Evolutionary conservation across 1,284 basidiomycete species (phyloP).

Genomic region (Marasmius tenuissimus): DNA sequence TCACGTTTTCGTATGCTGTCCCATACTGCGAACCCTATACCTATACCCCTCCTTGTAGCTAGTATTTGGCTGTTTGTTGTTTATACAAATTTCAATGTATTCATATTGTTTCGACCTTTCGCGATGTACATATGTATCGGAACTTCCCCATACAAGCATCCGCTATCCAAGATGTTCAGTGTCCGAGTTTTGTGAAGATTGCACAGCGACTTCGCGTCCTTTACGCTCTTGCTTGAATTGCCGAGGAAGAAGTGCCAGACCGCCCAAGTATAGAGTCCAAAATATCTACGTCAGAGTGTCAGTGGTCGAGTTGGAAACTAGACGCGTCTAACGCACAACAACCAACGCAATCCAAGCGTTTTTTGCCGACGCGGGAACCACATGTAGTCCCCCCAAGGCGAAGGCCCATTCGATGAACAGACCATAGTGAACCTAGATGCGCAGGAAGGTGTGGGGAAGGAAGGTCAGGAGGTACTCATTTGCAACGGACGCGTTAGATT

Average conservation of each 20-base stretch:
- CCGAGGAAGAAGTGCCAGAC: slow-evolving; percentile 41
- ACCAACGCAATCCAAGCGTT: slow-evolving; percentile 49
- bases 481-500: neutral
- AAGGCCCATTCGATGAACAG: slow-evolving; percentile 44
- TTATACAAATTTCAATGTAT: too few relatives aligned
- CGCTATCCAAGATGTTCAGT: neutral
- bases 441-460: neutral
- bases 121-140: too few relatives aligned
- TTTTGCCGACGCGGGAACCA: slow-evolving; percentile 41
- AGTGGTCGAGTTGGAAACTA: slow-evolving; percentile 1
- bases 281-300: slow-evolving; percentile 37
- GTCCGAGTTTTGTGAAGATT: neutral
- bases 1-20: too few relatives aligned
- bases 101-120: too few relatives aligned
- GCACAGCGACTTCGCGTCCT: neutral
- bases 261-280: slow-evolving; percentile 45
- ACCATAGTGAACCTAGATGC: slow-evolving; percentile 44
- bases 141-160: neutral
- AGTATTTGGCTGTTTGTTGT: too few relatives aligned
- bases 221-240: slow-evolving; percentile 41
- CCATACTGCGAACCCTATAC: too few relatives aligned
- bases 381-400: slow-evolving; percentile 34
- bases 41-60: too few relatives aligned
- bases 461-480: neutral
- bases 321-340: slow-evolving; percentile 33